Conservation (phyloP, 2,329 filamentous ascomycete genomes). For the Thielaviopsis punctulata region DNA sequence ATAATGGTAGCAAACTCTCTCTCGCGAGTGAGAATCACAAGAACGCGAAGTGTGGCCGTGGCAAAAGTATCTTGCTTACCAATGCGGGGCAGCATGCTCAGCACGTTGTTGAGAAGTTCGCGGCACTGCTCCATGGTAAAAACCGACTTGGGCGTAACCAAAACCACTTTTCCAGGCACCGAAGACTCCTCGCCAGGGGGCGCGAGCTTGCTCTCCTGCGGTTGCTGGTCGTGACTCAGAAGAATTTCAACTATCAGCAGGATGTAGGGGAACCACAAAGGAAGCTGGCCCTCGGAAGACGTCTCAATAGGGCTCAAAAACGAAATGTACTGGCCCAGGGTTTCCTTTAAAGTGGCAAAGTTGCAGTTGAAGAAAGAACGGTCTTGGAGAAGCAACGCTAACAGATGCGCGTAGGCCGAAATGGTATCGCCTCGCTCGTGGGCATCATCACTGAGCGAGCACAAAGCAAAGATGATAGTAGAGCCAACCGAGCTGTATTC, state of each 20-base stretch:
- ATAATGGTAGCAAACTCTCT: constrained; percentile 58
- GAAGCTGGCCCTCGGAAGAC: constrained; percentile 53
- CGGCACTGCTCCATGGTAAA: constrained; percentile 33
- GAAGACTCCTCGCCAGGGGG: constrained; percentile 33
- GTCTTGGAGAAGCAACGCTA: constrained; percentile 76
- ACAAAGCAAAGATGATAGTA: constrained; percentile 68
- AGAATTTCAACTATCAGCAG: constrained; percentile 80
- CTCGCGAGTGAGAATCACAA: constrained; percentile 74
- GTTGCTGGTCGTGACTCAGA: constrained; percentile 76
- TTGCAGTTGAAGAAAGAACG: constrained; percentile 64
- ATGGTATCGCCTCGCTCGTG: constrained; percentile 47
- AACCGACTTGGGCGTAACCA: constrained; percentile 26
- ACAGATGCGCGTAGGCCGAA: constrained; percentile 77
- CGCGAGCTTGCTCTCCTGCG: constrained; percentile 53
- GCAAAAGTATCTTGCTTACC: constrained; percentile 77
- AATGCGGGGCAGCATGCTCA: constrained; percentile 70
- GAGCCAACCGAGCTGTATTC: constrained; percentile 42
- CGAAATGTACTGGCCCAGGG: constrained; percentile 55
- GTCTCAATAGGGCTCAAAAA: constrained; percentile 60
- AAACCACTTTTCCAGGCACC: constrained; percentile 15
- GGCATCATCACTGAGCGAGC: constrained; percentile 46
- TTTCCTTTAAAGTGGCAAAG: constrained; percentile 56
- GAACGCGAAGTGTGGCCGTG: constrained; percentile 62
- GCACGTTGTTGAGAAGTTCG: constrained; percentile 57
- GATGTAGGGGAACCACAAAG: constrained; percentile 83